phyloP scores from a whole-genome alignment of 257 asterid genomes.

The Nicotiana sylvestris region DNA sequence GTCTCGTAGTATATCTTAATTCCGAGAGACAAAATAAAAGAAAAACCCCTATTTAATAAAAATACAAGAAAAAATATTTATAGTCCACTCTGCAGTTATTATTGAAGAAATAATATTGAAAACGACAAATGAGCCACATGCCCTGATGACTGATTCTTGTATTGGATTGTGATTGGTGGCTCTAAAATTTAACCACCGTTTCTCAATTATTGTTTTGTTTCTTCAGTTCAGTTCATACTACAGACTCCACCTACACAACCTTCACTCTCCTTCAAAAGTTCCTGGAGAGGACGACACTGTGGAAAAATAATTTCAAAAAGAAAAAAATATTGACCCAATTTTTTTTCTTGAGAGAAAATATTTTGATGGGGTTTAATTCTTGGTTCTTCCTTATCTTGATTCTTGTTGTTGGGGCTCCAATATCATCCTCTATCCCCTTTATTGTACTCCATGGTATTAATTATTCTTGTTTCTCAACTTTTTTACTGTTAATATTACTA shows the following conservation, averaged over 20 bases:
- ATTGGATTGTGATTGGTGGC: background rate
- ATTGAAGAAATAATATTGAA: background rate
- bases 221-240: background rate
- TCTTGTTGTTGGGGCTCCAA: conserved; percentile 30
- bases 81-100: background rate
- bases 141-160: background rate
- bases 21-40: background rate
- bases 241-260: background rate
- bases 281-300: background rate
- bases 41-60: background rate
- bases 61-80: background rate
- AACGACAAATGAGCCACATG: background rate
- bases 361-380: conserved; percentile 16
- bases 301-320: background rate
- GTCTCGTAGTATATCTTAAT: no score
- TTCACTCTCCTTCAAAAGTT: conserved; percentile 19
- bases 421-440: conserved; percentile 60
- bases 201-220: background rate
- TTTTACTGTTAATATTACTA: background rate
- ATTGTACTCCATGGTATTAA: conserved; percentile 81
- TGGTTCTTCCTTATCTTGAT: conserved; percentile 17
- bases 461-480: background rate
- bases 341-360: background rate
- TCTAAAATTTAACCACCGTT: background rate
- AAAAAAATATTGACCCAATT: background rate